Base-by-base conservation (phyloP, 768 basidiomycete species). In the Sporobolomyces pararoseus region DNA sequence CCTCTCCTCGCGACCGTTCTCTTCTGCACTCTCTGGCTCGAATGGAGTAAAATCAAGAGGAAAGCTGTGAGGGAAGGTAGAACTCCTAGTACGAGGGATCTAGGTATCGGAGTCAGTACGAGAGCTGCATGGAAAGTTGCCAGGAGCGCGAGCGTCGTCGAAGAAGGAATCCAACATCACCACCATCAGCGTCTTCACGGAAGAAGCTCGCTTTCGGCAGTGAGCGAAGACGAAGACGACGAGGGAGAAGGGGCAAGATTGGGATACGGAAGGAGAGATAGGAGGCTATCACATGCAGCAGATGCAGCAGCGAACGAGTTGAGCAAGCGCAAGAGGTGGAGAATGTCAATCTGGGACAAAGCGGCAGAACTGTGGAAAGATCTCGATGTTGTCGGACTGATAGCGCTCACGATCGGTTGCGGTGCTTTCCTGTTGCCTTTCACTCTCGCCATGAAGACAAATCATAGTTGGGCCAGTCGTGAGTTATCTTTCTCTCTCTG, bases 371-470 rank as follows among this genome's bases (percentile, higher is more conserved):
- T 70, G 37, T 67, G 71, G 60, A 55, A 61, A 25, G 68, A 72
- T 13, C 63, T 75, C 21, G 75, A 77, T 39, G 55, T 74, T 19
- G 65, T 73, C 14, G 75, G 75, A 0, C 46, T 74, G 14, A 54
- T 65, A 35, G 50, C 64, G 7, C 39, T 76, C 25, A 76, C 73
- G 32, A 50, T 68, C 1, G 73, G 73, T 3, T 72, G 73, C 52
- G 55, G 32, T 4, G 39, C 72, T 14, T 61, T 76, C 52, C 37
- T 76, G n/a, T 53, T 76, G 23, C 75, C 75, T 35, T 66, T 76
- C 34, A 68, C 70, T 47, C 47, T 76, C 29, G 75, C 75, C 46
- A 65, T 70, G 32, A 68, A 68, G 59, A 25, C 53, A 23, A 60
- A 63, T 10, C 55, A 67, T 34, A 57, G 54, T 31, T 74, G 75